phyloP scores from a whole-genome alignment of 495 filamentous ascomycete genomes.

The Acidiella bohemica region DNA sequence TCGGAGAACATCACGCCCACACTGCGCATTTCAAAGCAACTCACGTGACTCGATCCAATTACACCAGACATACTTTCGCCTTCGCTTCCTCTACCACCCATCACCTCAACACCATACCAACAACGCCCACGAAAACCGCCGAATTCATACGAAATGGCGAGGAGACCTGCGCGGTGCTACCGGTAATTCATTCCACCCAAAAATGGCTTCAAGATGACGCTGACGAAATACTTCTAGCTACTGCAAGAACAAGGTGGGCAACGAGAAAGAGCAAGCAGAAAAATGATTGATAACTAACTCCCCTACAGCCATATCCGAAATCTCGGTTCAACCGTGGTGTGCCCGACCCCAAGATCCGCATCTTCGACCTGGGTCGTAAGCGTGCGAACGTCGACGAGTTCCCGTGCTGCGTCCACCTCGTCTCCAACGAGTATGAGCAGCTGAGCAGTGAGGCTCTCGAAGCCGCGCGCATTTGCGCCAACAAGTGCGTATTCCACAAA shows the following conservation, averaged over 20 bases:
- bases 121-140: constrained; percentile 31
- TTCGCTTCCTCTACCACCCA: too few relatives aligned
- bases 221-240: too few relatives aligned
- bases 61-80: too few relatives aligned
- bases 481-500: constrained; percentile 50
- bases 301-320: constrained; percentile 97
- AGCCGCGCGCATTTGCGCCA: constrained; percentile 97
- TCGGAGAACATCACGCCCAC: too few relatives aligned
- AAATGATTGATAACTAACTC: constrained; percentile 20
- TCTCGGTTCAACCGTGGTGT: constrained; percentile 99
- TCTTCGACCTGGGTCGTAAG: constrained; percentile 99
- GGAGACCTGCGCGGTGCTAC: constrained; percentile 97
- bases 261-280: constrained; percentile 12
- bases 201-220: too few relatives aligned
- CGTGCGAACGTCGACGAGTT: constrained; percentile 96
- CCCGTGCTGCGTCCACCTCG: constrained; percentile 92
- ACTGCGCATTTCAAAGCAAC: too few relatives aligned
- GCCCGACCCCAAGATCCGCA: constrained; percentile 96
- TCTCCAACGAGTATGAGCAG: constrained; percentile 99
- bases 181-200: too few relatives aligned
- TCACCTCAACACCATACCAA: constrained; percentile 7
- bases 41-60: too few relatives aligned
- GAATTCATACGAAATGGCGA: constrained; percentile 78
- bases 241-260: constrained; percentile 99
- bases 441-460: constrained; percentile 97